A percentile compares a stretch with the other conserved stretches of the same genome.
Conservation (phyloP, 768 basidiomycete species). For the Mycena pura region DNA sequence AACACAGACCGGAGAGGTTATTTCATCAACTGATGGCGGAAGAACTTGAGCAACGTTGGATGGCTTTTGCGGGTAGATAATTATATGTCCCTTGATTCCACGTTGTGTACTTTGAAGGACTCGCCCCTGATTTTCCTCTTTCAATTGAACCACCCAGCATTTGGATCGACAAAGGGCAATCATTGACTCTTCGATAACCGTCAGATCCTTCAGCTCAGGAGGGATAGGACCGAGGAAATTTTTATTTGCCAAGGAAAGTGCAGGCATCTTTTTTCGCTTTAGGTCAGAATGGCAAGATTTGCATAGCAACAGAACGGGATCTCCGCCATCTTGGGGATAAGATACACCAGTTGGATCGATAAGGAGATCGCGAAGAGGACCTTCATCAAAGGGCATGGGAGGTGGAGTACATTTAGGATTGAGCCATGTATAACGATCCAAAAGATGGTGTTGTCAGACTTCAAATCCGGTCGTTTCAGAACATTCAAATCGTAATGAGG, state of each 20-base stretch:
- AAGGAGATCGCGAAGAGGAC: not conserved
- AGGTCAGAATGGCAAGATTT: not conserved
- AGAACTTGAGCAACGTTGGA: not conserved
- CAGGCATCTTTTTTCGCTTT: not conserved
- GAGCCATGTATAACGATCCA: not conserved
- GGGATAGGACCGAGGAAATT: constrained; percentile 19
- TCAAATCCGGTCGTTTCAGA: not conserved
- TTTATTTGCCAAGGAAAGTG: constrained; percentile 13
- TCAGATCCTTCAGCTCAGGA: constrained; percentile 9
- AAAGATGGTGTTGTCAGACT: not conserved
- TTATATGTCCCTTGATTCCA: constrained; percentile 1
- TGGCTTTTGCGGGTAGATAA: constrained; percentile 8
- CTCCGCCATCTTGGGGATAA: not conserved
- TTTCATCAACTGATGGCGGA: constrained; percentile 2
- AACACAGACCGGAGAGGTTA: not conserved
- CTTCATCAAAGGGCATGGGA: not conserved
- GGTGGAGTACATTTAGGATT: not conserved
- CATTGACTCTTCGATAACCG: constrained; percentile 22
- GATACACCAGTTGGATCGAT: not conserved
- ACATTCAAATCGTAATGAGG: not conserved
- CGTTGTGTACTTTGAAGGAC: constrained; percentile 22
- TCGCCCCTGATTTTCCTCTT: constrained; percentile 9
- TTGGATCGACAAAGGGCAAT: constrained; percentile 24
- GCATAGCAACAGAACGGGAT: not conserved
- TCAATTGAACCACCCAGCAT: constrained; percentile 13